These are phyloP conservation scores for Solanum hybrid DNA, from an alignment of 305 asterid species.

Conservation along the genomic window DNA sequence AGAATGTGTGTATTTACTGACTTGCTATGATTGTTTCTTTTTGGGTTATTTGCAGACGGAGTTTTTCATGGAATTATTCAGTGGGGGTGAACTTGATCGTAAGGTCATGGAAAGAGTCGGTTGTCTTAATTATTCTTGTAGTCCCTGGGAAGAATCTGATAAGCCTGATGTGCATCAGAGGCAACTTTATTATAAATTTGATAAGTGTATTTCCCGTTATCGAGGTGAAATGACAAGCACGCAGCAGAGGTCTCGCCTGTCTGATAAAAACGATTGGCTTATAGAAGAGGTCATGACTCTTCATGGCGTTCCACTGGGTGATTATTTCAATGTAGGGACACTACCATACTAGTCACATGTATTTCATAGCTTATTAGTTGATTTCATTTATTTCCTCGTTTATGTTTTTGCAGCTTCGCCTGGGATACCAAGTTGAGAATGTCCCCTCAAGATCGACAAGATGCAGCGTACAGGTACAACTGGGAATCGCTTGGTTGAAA, in stretches of 20 bases:
- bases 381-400: neutral
- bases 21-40: neutral
- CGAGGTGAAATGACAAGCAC: constrained; percentile 96
- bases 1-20: neutral
- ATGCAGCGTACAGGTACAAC: constrained; percentile 67
- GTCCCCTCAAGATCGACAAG: constrained; percentile 60
- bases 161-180: constrained; percentile 80
- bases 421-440: constrained; percentile 80
- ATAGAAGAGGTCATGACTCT: constrained; percentile 95
- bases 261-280: constrained; percentile 68
- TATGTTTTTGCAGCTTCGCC: constrained; percentile 59
- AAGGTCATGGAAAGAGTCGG: constrained; percentile 90
- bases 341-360: neutral
- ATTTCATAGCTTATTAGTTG: neutral
- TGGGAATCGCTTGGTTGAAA: constrained; percentile 83
- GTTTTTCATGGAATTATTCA: constrained; percentile 85
- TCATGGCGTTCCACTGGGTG: constrained; percentile 91
- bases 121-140: constrained; percentile 68
- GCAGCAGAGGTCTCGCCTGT: constrained; percentile 69
- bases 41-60: constrained; percentile 38
- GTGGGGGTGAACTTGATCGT: constrained; percentile 73
- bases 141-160: constrained; percentile 82
- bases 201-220: constrained; percentile 63
- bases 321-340: constrained; percentile 65
- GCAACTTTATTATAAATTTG: constrained; percentile 81